Percentiles rank a stretch among this genome's conserved stretches.
Conservation (phyloP, 129 eudicot genomes). For the Daucus carota region DH1_v3.0 NC_030387.2:5439001-5439500, state of each 20-base stretch:
- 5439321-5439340: constrained; percentile 92
- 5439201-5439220: too few relatives aligned
- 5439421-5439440: background rate
- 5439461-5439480: background rate
- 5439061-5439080: too few relatives aligned
- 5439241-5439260: constrained; percentile 81
- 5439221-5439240: constrained; percentile 38
- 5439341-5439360: constrained; percentile 43
- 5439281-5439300: constrained; percentile 85
- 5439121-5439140: background rate
- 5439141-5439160: background rate
- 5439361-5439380: background rate
- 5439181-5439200: too few relatives aligned
- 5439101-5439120: too few relatives aligned
- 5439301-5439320: constrained; percentile 88
- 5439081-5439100: too few relatives aligned
- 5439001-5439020: too few relatives aligned
- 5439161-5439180: too few relatives aligned
- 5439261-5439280: constrained; percentile 81
- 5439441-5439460: background rate
- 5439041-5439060: too few relatives aligned
- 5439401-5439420: background rate
- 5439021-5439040: too few relatives aligned
- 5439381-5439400: background rate
- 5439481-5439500: constrained; percentile 59